Conservation (phyloP, 139 green algal genomes). For the Tetradesmus lagerheimii region DNA sequence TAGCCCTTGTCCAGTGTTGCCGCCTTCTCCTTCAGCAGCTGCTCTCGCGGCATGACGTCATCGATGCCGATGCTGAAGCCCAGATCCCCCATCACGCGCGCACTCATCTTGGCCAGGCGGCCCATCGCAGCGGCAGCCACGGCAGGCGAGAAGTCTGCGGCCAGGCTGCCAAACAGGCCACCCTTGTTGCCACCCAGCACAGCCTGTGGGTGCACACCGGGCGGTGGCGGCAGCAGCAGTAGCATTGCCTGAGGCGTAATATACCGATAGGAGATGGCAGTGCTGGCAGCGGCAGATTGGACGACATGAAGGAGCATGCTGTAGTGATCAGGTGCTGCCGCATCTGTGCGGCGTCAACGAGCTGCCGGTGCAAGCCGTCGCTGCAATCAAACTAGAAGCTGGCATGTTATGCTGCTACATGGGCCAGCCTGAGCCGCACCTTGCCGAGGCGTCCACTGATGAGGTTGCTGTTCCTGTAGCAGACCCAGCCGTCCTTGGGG, state of each 20-base stretch:
- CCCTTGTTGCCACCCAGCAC: conserved; percentile 91
- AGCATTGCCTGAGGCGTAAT: not conserved
- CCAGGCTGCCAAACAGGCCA: conserved; percentile 90
- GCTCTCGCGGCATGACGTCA: conserved; percentile 88
- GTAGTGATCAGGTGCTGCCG: too few relatives aligned
- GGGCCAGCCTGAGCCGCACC: conserved; percentile 48
- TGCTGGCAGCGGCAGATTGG: too few relatives aligned
- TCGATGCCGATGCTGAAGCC: conserved; percentile 98
- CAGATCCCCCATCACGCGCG: conserved; percentile 91
- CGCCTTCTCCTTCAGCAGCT: conserved; percentile 74
- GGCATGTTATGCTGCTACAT: too few relatives aligned
- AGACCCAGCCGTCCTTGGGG: conserved; percentile 92
- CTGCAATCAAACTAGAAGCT: too few relatives aligned
- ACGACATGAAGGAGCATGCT: too few relatives aligned
- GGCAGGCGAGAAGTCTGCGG: conserved; percentile 76
- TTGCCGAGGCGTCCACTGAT: conserved; percentile 96
- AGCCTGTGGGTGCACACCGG: not conserved
- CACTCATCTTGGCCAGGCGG: conserved; percentile 92
- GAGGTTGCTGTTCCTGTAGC: conserved; percentile 93
- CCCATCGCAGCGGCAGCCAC: conserved; percentile 83
- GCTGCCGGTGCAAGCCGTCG: too few relatives aligned
- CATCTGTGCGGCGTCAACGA: too few relatives aligned
- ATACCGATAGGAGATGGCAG: too few relatives aligned
- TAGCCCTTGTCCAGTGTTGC: conserved; percentile 78
- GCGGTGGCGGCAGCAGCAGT: not conserved